Evolutionary conservation across 1,284 basidiomycete genomes (phyloP).

Genomic region (Cutaneotrichosporon mucoides): DNA sequence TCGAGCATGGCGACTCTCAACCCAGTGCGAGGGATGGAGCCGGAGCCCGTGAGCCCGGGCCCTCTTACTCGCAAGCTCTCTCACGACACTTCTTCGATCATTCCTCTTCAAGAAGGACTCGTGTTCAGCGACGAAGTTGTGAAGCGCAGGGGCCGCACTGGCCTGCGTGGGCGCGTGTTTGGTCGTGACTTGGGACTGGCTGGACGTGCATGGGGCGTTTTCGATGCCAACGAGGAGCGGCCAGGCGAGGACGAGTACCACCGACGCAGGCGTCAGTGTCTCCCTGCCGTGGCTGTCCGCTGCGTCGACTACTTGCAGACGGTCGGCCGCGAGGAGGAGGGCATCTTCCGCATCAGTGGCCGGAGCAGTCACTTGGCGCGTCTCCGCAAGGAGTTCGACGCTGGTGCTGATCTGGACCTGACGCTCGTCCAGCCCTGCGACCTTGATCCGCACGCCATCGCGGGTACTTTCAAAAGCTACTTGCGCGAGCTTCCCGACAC

Average conservation of each 20-base stretch:
- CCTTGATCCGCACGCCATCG: constrained; percentile 85
- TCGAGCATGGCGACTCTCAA: constrained; percentile 17
- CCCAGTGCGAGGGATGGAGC: constrained; percentile 5
- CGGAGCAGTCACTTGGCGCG: constrained; percentile 61
- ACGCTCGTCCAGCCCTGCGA: constrained; percentile 69
- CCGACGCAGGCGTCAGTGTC: constrained; percentile 28
- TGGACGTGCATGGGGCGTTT: constrained; percentile 33
- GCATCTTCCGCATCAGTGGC: constrained; percentile 50
- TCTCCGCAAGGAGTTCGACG: constrained; percentile 75
- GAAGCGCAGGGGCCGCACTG: constrained; percentile 19
- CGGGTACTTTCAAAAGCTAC: constrained; percentile 60
- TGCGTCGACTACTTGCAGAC: constrained; percentile 47
- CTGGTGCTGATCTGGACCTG: constrained; percentile 80
- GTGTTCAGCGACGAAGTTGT: constrained; percentile 21
- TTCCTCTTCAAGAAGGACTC: neutral
- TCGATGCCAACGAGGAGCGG: constrained; percentile 22
- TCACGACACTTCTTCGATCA: constrained; percentile 19
- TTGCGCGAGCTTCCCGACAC: constrained; percentile 64
- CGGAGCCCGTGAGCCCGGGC: constrained; percentile 11
- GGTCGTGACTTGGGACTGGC: constrained; percentile 35
- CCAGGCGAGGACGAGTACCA: constrained; percentile 24
- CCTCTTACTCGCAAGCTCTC: constrained; percentile 18
- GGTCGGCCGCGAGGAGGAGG: constrained; percentile 50
- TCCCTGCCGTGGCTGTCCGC: constrained; percentile 48
- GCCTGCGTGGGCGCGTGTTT: constrained; percentile 32